Percentiles rank a stretch among this genome's conserved stretches.
These are phyloP conservation scores for Coniochaeta sp. DNA, from an alignment of 2,329 filamentous ascomycete species.

Conservation along the genomic window DNA sequence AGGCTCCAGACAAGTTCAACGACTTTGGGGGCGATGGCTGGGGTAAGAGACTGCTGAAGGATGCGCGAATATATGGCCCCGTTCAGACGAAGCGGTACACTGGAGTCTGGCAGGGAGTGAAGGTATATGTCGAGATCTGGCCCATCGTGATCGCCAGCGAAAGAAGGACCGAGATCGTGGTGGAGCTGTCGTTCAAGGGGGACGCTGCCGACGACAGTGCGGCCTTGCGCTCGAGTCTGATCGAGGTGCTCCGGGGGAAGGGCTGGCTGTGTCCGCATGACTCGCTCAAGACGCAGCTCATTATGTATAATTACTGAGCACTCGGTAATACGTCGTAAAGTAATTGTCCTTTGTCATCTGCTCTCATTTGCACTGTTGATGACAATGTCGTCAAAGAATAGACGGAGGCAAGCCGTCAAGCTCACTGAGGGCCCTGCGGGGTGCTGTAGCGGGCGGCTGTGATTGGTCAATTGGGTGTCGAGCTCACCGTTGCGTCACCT, in stretches of 20 bases:
- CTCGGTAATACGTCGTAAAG: no score
- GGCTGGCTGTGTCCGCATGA: slow-evolving; percentile 19
- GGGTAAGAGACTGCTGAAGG: slow-evolving; percentile 16
- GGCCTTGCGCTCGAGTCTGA: slow-evolving; percentile 11
- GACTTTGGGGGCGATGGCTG: slow-evolving; percentile 18
- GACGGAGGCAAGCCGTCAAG: no score
- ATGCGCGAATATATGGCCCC: slow-evolving; percentile 21
- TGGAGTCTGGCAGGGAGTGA: slow-evolving; percentile 19
- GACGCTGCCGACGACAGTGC: slow-evolving; percentile 10
- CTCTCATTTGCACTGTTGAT: no score
- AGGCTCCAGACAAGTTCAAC: slow-evolving; percentile 23
- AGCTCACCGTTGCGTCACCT: neutral
- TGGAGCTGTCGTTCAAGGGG: slow-evolving; percentile 22
- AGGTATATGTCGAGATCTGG: slow-evolving; percentile 25
- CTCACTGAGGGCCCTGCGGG: no score
- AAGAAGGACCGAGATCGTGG: slow-evolving; percentile 17
- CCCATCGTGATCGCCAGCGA: slow-evolving; percentile 15
- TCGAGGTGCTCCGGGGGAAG: slow-evolving; percentile 12
- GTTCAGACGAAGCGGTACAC: slow-evolving; percentile 20
- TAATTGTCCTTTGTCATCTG: no score
- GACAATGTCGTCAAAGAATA: no score
- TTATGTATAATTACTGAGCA: slow-evolving; percentile 18
- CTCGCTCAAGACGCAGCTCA: slow-evolving; percentile 18
- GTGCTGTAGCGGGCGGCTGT: neutral
- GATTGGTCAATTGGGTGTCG: neutral